Percentiles rank a stretch among this genome's conserved stretches.
phyloP scores from a whole-genome alignment of 371 early-diverging fungal genomes.

The Mucor lusitanicus region DNA sequence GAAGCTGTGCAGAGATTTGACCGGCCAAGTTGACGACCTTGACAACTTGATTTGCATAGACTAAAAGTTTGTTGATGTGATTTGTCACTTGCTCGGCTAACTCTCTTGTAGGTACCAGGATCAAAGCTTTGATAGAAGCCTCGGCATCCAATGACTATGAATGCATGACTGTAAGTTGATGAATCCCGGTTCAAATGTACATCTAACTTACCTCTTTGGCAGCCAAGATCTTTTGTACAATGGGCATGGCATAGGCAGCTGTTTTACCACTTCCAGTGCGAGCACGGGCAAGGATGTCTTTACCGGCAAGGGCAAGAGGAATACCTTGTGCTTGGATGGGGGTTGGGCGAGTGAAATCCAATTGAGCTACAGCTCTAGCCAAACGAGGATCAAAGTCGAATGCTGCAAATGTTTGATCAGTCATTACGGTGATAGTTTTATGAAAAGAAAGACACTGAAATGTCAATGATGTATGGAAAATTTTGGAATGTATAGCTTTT shows the following conservation, averaged over 20 bases:
- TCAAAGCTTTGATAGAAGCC: constrained; percentile 45
- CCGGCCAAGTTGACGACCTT: constrained; percentile 75
- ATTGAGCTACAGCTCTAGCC: constrained; percentile 81
- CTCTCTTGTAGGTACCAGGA: constrained; percentile 97
- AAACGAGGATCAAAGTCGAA: constrained; percentile 88
- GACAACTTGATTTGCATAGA: constrained; percentile 72
- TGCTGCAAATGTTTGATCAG: constrained; percentile 50
- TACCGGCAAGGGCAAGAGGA: constrained; percentile 93
- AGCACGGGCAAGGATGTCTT: constrained; percentile 97
- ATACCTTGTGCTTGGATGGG: constrained; percentile 94
- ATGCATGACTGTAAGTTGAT: background rate
- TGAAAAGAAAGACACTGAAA: background rate
- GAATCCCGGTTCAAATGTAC: background rate
- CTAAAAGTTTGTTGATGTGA: constrained; percentile 70
- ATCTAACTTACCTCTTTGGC: constrained; percentile 60
- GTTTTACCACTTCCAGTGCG: constrained; percentile 99
- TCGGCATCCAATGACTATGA: constrained; percentile 17
- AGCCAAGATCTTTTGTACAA: constrained; percentile 86
- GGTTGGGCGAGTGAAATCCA: constrained; percentile 85
- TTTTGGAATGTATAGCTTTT: background rate
- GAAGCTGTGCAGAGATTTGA: constrained; percentile 61
- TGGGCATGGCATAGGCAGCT: constrained; percentile 94
- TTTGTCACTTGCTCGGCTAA: constrained; percentile 90
- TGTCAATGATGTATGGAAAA: background rate
- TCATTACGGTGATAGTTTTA: background rate